Evolutionary conservation across 805 yeast genomes (phyloP).

Genomic region (Candida boleticola): DNA sequence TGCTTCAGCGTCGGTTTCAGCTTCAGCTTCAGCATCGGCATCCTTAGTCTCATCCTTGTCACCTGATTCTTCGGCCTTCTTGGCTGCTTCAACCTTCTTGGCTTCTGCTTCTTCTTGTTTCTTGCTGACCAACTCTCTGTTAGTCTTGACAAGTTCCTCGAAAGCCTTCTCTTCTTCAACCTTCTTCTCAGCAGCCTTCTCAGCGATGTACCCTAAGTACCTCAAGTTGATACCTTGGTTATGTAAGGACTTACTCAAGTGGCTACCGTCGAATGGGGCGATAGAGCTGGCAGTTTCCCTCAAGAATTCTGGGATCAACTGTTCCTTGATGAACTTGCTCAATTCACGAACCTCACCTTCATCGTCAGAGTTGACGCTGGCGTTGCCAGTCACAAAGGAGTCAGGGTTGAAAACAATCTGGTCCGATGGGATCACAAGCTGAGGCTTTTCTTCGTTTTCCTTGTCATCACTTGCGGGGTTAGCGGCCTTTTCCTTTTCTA

Average conservation of each 20-base stretch:
- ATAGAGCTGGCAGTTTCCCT: constrained; percentile 51
- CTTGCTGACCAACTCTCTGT: constrained; percentile 24
- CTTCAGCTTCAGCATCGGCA: constrained; percentile 24
- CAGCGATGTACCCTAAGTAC: constrained; percentile 70
- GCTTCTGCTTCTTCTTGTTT: constrained; percentile 26
- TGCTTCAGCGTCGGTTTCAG: constrained; percentile 24
- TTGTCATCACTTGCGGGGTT: constrained; percentile 6
- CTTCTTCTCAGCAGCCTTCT: constrained; percentile 22
- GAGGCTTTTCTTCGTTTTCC: constrained; percentile 43
- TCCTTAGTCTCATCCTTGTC: constrained; percentile 28
- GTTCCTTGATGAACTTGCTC: constrained; percentile 57
- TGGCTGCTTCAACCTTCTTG: constrained; percentile 17
- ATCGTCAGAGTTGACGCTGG: constrained; percentile 42
- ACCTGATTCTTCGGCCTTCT: constrained; percentile 26
- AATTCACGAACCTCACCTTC: constrained; percentile 65
- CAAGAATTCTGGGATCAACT: constrained; percentile 63
- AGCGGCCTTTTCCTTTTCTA: constrained; percentile 26
- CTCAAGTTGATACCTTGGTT: constrained; percentile 83
- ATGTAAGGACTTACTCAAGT: constrained; percentile 69
- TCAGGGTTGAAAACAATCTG: constrained; percentile 75
- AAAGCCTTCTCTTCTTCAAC: constrained; percentile 14
- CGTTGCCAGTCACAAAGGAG: constrained; percentile 51
- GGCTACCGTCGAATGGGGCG: constrained; percentile 80
- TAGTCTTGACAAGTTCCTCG: constrained; percentile 18
- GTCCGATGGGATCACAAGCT: constrained; percentile 51